Conservation (phyloP, 768 basidiomycete genomes). For the Glaciozyma martinii region DNA sequence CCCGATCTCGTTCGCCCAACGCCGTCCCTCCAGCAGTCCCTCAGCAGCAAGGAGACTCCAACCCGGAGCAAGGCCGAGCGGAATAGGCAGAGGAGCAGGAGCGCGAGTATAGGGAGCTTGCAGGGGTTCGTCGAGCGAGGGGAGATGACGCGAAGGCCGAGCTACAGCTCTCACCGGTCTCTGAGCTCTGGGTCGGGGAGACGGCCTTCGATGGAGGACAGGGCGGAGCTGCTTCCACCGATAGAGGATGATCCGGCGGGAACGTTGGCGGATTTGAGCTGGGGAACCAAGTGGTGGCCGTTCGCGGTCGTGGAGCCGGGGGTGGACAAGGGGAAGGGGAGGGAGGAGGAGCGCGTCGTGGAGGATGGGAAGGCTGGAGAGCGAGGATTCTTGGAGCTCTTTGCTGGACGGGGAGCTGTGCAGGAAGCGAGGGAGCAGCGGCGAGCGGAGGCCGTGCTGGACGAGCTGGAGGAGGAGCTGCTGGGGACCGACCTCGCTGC, state of each 20-base stretch:
- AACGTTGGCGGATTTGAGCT: conserved; percentile 6
- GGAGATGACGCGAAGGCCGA: not conserved
- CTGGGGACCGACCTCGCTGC: conserved; percentile 12
- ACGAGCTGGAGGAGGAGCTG: conserved; percentile 11
- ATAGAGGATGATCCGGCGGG: not conserved
- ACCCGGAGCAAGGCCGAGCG: not conserved
- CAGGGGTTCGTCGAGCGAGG: not conserved
- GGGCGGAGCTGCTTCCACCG: not conserved
- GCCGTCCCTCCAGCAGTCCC: not conserved
- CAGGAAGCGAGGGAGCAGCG: not conserved
- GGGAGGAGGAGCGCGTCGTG: not conserved
- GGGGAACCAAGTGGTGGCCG: conserved; percentile 28
- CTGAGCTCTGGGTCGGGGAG: too few species aligned
- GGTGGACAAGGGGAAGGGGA: conserved; percentile 5
- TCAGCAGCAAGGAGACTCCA: not conserved
- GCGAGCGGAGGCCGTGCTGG: not conserved
- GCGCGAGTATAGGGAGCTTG: conserved; percentile 2
- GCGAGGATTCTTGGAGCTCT: conserved; percentile 8
- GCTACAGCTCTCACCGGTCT: not conserved
- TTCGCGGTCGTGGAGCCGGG: conserved; percentile 22
- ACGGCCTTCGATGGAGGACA: not conserved
- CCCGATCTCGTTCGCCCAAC: not conserved
- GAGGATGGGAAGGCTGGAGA: not conserved
- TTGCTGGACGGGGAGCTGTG: conserved; percentile 16
- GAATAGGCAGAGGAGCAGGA: not conserved